phyloP scores from a whole-genome alignment of 1,284 basidiomycete species.

The Porogramme epimiltina region DNA sequence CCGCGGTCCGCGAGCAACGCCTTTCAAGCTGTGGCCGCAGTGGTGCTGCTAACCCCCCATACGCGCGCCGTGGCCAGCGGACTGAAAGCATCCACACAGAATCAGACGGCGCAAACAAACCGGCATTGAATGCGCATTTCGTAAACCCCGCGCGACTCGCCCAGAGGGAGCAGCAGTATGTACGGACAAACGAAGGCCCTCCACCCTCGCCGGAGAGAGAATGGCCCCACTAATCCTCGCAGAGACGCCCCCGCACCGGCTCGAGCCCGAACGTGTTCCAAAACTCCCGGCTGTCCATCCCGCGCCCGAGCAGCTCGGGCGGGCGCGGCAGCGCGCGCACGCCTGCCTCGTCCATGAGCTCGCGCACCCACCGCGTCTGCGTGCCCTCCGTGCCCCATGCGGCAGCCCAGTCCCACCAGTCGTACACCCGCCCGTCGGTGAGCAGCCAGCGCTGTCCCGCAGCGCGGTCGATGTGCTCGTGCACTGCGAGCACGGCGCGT shows the following conservation, averaged over 20 bases:
- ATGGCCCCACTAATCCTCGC: neutral
- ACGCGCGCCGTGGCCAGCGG: too few species aligned
- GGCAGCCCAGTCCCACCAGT: slow-evolving; percentile 70
- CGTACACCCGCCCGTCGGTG: slow-evolving; percentile 60
- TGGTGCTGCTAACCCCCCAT: too few species aligned
- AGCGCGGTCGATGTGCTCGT: slow-evolving; percentile 42
- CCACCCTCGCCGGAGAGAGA: too few species aligned
- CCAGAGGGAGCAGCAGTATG: too few species aligned
- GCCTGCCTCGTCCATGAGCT: slow-evolving; percentile 56
- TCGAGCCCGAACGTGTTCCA: slow-evolving; percentile 50
- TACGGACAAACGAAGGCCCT: too few species aligned
- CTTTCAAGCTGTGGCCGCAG: too few species aligned
- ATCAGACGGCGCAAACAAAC: too few species aligned
- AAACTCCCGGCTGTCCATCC: slow-evolving; percentile 62
- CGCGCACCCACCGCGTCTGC: slow-evolving; percentile 50
- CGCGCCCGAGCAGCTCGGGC: slow-evolving; percentile 48
- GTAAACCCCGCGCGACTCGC: too few species aligned
- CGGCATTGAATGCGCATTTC: too few species aligned
- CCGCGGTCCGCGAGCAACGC: too few species aligned
- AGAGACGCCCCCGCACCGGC: slow-evolving; percentile 22
- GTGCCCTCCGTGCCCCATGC: slow-evolving; percentile 44
- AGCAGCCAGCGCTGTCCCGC: slow-evolving; percentile 57
- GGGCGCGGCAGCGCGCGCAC: slow-evolving; percentile 55
- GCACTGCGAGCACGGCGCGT: slow-evolving; percentile 57
- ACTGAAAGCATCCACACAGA: too few species aligned